Evolutionary conservation across 2,329 filamentous ascomycete species (phyloP).

Genomic region (Aureobasidium melanogenum): DNA sequence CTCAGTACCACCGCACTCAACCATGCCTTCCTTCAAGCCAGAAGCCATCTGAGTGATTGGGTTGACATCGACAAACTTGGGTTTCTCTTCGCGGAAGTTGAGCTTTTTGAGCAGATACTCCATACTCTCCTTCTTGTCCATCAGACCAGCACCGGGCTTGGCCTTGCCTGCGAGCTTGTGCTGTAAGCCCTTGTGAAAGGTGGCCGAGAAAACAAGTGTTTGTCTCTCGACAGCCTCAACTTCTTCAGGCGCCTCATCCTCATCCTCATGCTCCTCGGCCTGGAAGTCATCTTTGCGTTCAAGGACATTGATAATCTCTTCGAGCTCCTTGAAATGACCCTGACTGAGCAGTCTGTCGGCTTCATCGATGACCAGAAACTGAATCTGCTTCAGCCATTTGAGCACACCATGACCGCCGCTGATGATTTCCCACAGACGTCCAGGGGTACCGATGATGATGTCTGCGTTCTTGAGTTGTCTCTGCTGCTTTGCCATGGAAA

Average conservation of each 20-base stretch:
- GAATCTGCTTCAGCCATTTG: constrained; percentile 60
- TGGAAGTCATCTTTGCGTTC: constrained; percentile 48
- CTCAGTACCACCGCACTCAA: constrained; percentile 88
- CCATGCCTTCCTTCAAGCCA: constrained; percentile 74
- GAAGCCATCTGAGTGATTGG: constrained; percentile 82
- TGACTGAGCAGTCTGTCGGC: constrained; percentile 86
- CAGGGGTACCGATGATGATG: constrained; percentile 80
- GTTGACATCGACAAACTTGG: constrained; percentile 88
- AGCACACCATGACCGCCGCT: constrained; percentile 64
- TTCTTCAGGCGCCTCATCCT: constrained; percentile 20
- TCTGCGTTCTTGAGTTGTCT: constrained; percentile 75
- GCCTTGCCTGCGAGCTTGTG: constrained; percentile 79
- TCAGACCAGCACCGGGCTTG: constrained; percentile 51
- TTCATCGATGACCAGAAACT: constrained; percentile 86
- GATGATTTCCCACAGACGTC: constrained; percentile 88
- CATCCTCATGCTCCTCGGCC: constrained; percentile 42
- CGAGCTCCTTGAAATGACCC: constrained; percentile 89
- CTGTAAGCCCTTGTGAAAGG: constrained; percentile 84
- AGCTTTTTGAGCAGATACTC: constrained; percentile 87
- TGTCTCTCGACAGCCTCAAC: constrained; percentile 43
- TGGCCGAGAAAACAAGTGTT: constrained; percentile 93
- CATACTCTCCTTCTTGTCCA: constrained; percentile 72
- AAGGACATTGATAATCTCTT: constrained; percentile 74
- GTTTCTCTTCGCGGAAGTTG: constrained; percentile 74
- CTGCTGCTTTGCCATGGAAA: constrained; percentile 93